Evolutionary conservation across 2,329 filamentous ascomycete genomes (phyloP).

Genomic region (Dactylellina sp.): DNA sequence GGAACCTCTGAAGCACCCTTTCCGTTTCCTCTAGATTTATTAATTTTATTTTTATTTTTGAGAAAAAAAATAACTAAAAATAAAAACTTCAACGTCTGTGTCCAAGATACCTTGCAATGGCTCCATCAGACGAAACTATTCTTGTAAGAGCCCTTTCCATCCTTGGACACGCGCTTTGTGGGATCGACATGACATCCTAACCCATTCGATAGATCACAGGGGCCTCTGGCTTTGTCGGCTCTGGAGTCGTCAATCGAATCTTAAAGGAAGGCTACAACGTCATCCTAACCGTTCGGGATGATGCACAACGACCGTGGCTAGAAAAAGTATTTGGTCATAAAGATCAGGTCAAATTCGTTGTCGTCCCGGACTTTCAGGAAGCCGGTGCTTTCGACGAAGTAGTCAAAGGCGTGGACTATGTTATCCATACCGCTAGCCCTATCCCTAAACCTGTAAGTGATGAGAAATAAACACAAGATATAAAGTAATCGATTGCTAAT

Average conservation of each 20-base stretch:
- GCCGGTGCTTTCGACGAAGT: constrained; percentile 76
- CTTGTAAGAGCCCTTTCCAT: constrained; percentile 17
- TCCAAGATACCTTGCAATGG: constrained; percentile 18
- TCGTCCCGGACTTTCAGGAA: constrained; percentile 79
- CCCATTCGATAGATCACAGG: constrained; percentile 39
- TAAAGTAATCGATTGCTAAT: neutral
- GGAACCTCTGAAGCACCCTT: neutral
- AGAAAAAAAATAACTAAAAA: too few relatives aligned
- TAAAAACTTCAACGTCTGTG: neutral
- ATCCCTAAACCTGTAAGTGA: constrained; percentile 45
- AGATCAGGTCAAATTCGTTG: constrained; percentile 59
- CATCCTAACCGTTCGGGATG: constrained; percentile 66
- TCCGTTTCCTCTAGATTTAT: neutral
- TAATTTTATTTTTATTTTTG: too few relatives aligned
- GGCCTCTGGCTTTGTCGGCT: constrained; percentile 67
- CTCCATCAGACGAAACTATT: constrained; percentile 43
- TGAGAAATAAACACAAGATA: neutral
- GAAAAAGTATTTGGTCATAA: constrained; percentile 45
- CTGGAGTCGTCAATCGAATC: constrained; percentile 67
- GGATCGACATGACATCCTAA: neutral
- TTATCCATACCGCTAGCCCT: constrained; percentile 50
- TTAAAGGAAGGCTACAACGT: constrained; percentile 66
- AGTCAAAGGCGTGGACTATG: constrained; percentile 59
- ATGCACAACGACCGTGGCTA: constrained; percentile 57
- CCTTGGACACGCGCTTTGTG: neutral